Conservation (phyloP, 2,329 filamentous ascomycete genomes). For the Pseudophaeomoniella oleicola region DNA sequence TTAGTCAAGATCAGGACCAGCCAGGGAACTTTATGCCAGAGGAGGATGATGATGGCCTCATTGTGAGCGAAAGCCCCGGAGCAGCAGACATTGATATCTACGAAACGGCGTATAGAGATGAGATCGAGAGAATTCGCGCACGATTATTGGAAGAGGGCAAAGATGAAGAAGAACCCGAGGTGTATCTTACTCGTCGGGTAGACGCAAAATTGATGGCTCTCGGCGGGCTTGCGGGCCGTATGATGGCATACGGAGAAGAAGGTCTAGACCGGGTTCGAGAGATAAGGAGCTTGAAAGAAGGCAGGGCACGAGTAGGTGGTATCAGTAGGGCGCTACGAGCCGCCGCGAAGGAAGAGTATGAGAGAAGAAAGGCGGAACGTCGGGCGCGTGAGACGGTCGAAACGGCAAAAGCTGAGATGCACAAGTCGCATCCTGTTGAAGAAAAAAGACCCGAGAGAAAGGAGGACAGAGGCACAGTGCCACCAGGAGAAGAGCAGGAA, state of each 20-base stretch:
- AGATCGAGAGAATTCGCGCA: slow-evolving; percentile 57
- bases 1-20: slow-evolving; percentile 31
- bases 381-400: background rate
- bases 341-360: slow-evolving; percentile 13
- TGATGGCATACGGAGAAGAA: slow-evolving; percentile 12
- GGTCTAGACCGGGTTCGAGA: slow-evolving; percentile 3
- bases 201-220: slow-evolving; percentile 21
- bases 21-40: slow-evolving; percentile 10
- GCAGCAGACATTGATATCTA: slow-evolving; percentile 80
- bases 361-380: slow-evolving; percentile 11
- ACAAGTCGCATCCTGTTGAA: background rate
- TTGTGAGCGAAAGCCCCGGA: slow-evolving; percentile 72
- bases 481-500: background rate
- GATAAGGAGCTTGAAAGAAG: slow-evolving; percentile 11
- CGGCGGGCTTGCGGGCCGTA: slow-evolving; percentile 12
- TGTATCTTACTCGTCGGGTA: slow-evolving; percentile 42
- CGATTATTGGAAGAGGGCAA: slow-evolving; percentile 19
- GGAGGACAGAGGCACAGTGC: background rate
- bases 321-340: slow-evolving; percentile 13
- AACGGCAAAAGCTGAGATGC: background rate
- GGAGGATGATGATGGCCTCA: slow-evolving; percentile 16
- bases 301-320: slow-evolving; percentile 12
- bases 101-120: slow-evolving; percentile 70
- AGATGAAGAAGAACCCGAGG: slow-evolving; percentile 32
- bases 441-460: background rate